Evolutionary conservation across 164 flowering plant species (phyloP), one percentile per base, ranked within the genome.

Genomic region (Magnolia officinalis): DNA sequence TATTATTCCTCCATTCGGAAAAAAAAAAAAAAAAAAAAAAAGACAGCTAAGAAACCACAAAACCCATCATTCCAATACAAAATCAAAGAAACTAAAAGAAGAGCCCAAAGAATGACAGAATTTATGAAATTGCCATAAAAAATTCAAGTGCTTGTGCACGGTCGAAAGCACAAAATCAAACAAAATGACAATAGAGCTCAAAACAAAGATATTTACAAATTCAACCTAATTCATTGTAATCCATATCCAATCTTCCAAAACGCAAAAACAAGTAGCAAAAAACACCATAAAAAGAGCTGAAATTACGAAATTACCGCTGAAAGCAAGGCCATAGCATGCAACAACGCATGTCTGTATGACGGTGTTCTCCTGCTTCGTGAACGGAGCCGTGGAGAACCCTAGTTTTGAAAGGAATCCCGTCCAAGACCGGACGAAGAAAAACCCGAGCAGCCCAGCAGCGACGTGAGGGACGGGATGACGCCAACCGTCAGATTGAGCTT

Each of bases 311-410:
- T n/a, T 74, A 83, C 98, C 98, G 72, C 93, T 93, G 74, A 90
- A 92, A 6, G 98, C 95, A 59, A 94, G 92, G 78, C 96, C 96
- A 73, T 94, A 92, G 76, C 98, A 94, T 76, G 98, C 95, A 64
- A 94, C 98, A 65, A 93, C 96, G 81, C 96, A 93, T 16, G 98
- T 93, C 88, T 93, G 98, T 55, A 93, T 92, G 21, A 94, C 95
- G 19, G 98, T 94, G 76, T 94, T 94, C 87, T 94, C 98, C 75
- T 94, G 98, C 14, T 84, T 77, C 19, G 98, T 92, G 70, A 94
- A 94, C 0, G 96, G 94, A 29, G 74, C 70, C 16, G 84, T 77
- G 1, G 81, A 75, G 45, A 90, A 79, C 18, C 98, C 98, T 2
- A 94, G 71, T 50, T 83, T 84, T 50, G 90, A 78, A 67, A 88